Evolutionary conservation across 345 rosid species (phyloP).

Genomic region (Eucalyptus erythrocorys): DNA sequence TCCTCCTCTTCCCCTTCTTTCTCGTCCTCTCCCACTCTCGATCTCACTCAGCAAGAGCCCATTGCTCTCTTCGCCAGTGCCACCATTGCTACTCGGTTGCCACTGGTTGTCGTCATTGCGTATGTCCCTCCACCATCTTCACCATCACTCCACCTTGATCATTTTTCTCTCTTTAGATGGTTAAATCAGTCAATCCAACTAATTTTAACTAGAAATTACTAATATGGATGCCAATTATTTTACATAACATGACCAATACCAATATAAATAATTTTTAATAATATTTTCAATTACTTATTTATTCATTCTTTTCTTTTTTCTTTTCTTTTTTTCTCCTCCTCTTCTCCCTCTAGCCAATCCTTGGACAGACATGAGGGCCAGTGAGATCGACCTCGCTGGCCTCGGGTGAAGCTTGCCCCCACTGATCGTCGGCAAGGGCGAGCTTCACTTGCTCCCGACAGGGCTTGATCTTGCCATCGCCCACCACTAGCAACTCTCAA

Average conservation of each 20-base stretch:
- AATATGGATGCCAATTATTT: rapidly evolving
- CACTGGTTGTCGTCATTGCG: neutral
- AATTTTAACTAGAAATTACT: too few relatives aligned
- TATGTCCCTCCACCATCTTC: neutral
- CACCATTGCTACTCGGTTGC: neutral
- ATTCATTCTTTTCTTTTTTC: too few relatives aligned
- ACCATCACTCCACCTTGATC: neutral
- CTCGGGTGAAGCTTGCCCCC: too few relatives aligned
- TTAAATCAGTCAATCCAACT: rapidly evolving
- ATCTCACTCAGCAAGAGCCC: neutral
- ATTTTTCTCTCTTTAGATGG: neutral
- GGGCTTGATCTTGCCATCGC: too few relatives aligned
- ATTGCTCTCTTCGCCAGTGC: rapidly evolving
- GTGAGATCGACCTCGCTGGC: rapidly evolving
- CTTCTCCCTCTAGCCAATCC: too few relatives aligned
- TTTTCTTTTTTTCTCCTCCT: neutral
- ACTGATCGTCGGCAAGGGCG: rapidly evolving
- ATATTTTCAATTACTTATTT: too few relatives aligned
- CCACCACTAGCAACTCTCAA: rapidly evolving
- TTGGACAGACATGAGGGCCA: too few relatives aligned
- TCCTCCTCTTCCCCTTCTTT: neutral
- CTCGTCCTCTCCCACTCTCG: neutral
- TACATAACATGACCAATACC: rapidly evolving
- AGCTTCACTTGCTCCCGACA: rapidly evolving
- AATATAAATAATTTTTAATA: too few relatives aligned